Evolutionary conservation across 164 flowering plant genomes (phyloP).

Genomic region (Magnolia changhungtana): DNA sequence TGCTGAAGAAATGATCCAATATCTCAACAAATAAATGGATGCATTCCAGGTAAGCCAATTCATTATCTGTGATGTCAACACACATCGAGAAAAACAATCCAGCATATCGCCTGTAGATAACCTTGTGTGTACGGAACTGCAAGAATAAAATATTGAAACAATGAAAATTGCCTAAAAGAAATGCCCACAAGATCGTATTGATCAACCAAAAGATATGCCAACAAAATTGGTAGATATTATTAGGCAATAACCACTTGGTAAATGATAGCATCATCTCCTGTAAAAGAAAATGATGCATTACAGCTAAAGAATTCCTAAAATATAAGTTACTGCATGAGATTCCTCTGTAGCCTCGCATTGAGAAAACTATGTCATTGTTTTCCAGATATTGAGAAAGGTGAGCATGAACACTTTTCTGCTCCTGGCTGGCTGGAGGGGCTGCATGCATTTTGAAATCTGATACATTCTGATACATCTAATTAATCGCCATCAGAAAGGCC

Average conservation of each 20-base stretch:
- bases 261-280: background rate
- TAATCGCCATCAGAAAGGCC: too few species aligned
- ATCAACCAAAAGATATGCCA: background rate
- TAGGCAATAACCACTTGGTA: background rate
- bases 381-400: too few species aligned
- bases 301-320: background rate
- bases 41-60: constrained; percentile 91
- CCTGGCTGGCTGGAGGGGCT: too few species aligned
- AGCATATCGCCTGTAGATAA: constrained; percentile 96
- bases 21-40: constrained; percentile 98
- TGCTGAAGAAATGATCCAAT: constrained; percentile 98
- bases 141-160: constrained; percentile 9
- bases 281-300: background rate
- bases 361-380: too few species aligned
- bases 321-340: background rate
- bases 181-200: background rate
- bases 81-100: constrained; percentile 94
- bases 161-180: background rate
- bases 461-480: too few species aligned
- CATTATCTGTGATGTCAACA: constrained; percentile 97
- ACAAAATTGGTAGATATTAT: background rate
- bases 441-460: too few species aligned
- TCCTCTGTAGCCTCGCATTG: too few species aligned
- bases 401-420: too few species aligned
- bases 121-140: constrained; percentile 97